Conservation (phyloP, 2,329 filamentous ascomycete species). For the Alternaria novae-zelandiae region DNA sequence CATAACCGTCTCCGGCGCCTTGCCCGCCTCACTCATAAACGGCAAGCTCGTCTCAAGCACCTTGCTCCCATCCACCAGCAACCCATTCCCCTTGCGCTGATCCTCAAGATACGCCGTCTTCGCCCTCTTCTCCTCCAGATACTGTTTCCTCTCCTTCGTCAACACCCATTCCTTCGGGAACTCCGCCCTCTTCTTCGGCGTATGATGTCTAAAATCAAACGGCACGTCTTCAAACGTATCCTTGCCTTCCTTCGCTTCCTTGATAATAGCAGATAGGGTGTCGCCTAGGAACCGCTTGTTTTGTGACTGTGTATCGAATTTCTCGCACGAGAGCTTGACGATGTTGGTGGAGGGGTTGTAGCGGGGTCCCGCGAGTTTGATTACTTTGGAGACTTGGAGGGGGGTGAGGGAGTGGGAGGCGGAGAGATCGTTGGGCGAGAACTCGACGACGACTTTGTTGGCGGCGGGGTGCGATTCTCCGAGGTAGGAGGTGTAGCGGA, state of each 20-base stretch:
- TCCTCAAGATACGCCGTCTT: conserved; percentile 62
- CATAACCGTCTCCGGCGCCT: conserved; percentile 23
- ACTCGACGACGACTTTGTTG: conserved; percentile 93
- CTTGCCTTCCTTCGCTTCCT: conserved; percentile 73
- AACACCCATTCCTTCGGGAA: conserved; percentile 88
- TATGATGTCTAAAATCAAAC: conserved; percentile 86
- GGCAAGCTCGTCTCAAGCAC: conserved; percentile 45
- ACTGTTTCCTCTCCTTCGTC: conserved; percentile 69
- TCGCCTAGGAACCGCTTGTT: conserved; percentile 96
- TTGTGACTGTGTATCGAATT: conserved; percentile 86
- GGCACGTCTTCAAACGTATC: conserved; percentile 91
- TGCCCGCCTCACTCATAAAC: conserved; percentile 19
- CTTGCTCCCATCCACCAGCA: conserved; percentile 61
- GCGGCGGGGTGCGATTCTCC: conserved; percentile 90
- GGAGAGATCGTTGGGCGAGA: conserved; percentile 74
- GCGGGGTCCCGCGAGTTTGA: conserved; percentile 82
- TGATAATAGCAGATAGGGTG: conserved; percentile 73
- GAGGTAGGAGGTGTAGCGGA: conserved; percentile 97
- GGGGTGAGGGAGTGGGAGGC: conserved; percentile 72
- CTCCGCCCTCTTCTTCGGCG: conserved; percentile 66
- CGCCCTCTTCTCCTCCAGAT: conserved; percentile 68
- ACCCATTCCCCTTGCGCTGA: conserved; percentile 59
- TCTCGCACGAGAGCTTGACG: conserved; percentile 89
- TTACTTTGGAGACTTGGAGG: conserved; percentile 77
- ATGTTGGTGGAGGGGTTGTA: conserved; percentile 85